Percentiles rank a stretch among this genome's conserved stretches.
Evolutionary conservation across 2,329 filamentous ascomycete genomes (phyloP).

Genomic region (Coniochaeta sp.): DNA sequence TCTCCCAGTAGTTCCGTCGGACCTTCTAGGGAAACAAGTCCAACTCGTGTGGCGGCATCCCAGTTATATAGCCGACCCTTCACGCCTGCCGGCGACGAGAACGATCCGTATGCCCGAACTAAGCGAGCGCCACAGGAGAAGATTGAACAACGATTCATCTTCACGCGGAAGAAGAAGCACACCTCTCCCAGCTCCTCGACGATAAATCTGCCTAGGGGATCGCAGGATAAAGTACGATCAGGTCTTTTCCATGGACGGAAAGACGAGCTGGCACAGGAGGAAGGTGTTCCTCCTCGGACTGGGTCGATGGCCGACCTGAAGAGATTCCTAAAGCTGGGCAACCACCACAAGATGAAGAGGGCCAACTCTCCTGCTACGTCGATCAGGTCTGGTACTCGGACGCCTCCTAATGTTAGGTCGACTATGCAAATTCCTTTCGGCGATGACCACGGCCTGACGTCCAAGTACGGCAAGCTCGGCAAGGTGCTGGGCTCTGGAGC

Average conservation of each 20-base stretch:
- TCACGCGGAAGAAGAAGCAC: conserved; percentile 66
- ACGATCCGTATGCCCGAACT: conserved; percentile 82
- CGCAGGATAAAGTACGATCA: conserved; percentile 40
- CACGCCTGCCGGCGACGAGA: conserved; percentile 69
- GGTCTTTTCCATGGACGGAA: conserved; percentile 31
- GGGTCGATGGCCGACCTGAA: conserved; percentile 93
- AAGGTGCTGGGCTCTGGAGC: conserved; percentile 90
- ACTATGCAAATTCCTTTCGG: conserved; percentile 74
- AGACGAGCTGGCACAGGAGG: conserved; percentile 35
- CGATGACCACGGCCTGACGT: conserved; percentile 83
- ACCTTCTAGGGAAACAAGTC: conserved; percentile 53
- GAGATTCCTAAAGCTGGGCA: conserved; percentile 85
- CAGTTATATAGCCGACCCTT: conserved; percentile 65
- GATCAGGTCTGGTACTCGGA: conserved; percentile 39
- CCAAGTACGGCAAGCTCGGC: conserved; percentile 93
- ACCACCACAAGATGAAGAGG: conserved; percentile 62
- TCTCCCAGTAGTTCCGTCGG: conserved; percentile 40
- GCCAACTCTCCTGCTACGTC: conserved; percentile 55
- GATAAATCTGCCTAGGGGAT: conserved; percentile 37
- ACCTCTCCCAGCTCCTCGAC: conserved; percentile 47
- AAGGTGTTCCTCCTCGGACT: conserved; percentile 46
- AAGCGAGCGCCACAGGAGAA: conserved; percentile 62
- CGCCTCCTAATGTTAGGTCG: conserved; percentile 36
- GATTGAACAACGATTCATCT: conserved; percentile 79
- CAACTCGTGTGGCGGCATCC: conserved; percentile 56